Conservation (phyloP, 2,329 filamentous ascomycete genomes). For the Ilyonectria sp. region DNA sequence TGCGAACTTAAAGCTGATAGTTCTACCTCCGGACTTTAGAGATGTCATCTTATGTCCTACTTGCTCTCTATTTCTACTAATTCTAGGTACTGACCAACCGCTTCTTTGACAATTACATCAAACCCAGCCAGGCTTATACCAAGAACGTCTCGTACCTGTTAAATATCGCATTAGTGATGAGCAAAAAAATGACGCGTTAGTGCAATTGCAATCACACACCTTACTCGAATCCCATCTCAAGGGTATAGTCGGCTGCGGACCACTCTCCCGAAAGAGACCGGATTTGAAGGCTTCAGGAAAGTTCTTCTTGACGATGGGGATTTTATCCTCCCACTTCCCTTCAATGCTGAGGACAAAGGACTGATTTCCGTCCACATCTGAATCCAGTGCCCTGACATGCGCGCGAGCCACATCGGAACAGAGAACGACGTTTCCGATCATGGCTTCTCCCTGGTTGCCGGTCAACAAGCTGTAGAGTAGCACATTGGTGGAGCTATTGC, state of each 20-base stretch:
- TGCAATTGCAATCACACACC: not conserved
- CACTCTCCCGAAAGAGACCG: conserved; percentile 8
- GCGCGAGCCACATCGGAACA: conserved; percentile 18
- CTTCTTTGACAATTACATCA: conserved; percentile 16
- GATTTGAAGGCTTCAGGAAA: conserved; percentile 17
- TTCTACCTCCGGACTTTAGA: not conserved
- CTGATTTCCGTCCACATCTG: conserved; percentile 12
- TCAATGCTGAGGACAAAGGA: conserved; percentile 13
- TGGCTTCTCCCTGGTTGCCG: not conserved
- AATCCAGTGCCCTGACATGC: conserved; percentile 11
- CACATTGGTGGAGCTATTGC: conserved; percentile 2
- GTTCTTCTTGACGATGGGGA: conserved; percentile 19
- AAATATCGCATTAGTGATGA: not conserved
- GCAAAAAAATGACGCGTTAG: not conserved
- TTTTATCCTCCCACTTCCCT: conserved; percentile 13
- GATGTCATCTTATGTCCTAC: not conserved
- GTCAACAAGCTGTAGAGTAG: conserved; percentile 6
- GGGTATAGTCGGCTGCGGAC: not conserved
- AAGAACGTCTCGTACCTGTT: conserved; percentile 9
- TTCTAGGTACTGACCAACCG: conserved; percentile 15
- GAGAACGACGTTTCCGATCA: conserved; percentile 9
- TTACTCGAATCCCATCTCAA: conserved; percentile 17
- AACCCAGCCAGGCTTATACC: conserved; percentile 8
- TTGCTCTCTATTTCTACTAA: not conserved
- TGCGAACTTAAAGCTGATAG: no score